Conservation (phyloP, 768 basidiomycete species). For the Pisolithus sp. region DNA sequence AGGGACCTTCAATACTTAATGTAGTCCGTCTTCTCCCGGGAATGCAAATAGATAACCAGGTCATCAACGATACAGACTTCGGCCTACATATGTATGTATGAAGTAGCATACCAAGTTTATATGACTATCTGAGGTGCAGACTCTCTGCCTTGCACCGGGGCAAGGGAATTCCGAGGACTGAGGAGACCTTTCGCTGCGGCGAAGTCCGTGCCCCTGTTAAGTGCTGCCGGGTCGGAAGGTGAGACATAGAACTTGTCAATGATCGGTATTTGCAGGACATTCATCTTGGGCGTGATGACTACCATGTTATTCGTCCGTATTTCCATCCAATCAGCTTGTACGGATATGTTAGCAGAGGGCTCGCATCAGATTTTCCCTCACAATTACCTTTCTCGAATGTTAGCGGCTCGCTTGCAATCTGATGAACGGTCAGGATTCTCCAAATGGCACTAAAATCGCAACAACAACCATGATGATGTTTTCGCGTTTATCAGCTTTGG, state of each 20-base stretch:
- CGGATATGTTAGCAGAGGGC: not conserved
- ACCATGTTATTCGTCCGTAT: conserved; percentile 96
- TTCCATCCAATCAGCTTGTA: conserved; percentile 93
- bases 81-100: too few relatives aligned
- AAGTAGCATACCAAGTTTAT: not conserved
- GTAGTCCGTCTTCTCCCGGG: too few relatives aligned
- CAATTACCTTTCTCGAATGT: conserved; percentile 87
- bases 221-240: conserved; percentile 70
- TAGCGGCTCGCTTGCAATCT: conserved; percentile 88
- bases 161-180: conserved; percentile 45
- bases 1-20: too few relatives aligned
- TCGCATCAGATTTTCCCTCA: not conserved
- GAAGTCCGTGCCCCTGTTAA: conserved; percentile 69
- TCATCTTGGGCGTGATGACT: conserved; percentile 93
- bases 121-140: conserved; percentile 1
- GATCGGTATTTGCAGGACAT: conserved; percentile 89
- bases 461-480: conserved; percentile 80
- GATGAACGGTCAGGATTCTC: conserved; percentile 5
- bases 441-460: conserved; percentile 1
- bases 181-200: conserved; percentile 84
- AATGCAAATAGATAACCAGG: not conserved
- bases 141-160: conserved; percentile 17
- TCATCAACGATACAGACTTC: too few relatives aligned
- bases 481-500: conserved; percentile 90
- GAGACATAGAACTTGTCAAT: conserved; percentile 90